A percentile compares a stretch with the other conserved stretches of the same genome.
These are phyloP conservation scores for Dactylellina parvicollis DNA, from an alignment of 2,329 filamentous ascomycete species.

Conservation along the genomic window DNA sequence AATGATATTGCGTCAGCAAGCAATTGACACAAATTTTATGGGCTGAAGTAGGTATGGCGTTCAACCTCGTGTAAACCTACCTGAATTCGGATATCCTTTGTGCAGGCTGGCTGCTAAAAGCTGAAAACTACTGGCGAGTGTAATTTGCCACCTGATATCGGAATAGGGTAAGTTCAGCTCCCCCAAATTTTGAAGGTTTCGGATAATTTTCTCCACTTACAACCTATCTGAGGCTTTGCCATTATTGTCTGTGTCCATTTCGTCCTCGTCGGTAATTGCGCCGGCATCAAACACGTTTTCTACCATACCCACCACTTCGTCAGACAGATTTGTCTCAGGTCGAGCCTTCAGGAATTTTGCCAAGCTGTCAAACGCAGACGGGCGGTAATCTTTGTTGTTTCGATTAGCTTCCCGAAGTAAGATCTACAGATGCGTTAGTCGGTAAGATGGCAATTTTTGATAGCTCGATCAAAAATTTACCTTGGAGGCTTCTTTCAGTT, in stretches of 20 bases:
- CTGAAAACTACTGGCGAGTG: constrained; percentile 55
- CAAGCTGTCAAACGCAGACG: constrained; percentile 76
- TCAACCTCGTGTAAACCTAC: constrained; percentile 44
- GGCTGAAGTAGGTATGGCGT: constrained; percentile 34
- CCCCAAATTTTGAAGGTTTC: constrained; percentile 38
- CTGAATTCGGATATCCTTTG: constrained; percentile 45
- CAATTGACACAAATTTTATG: constrained; percentile 19
- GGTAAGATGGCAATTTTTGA: constrained; percentile 70
- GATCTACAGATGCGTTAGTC: constrained; percentile 66
- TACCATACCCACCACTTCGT: constrained; percentile 73
- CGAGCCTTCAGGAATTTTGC: constrained; percentile 76
- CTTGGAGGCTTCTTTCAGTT: constrained; percentile 49
- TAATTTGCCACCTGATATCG: constrained; percentile 55
- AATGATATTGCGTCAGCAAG: constrained; percentile 41
- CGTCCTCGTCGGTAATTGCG: constrained; percentile 66
- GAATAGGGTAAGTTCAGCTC: constrained; percentile 47
- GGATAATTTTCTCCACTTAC: constrained; percentile 56
- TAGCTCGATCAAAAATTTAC: constrained; percentile 70
- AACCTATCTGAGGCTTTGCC: constrained; percentile 61
- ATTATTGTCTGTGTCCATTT: constrained; percentile 74
- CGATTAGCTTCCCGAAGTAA: constrained; percentile 86
- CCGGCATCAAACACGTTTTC: constrained; percentile 71
- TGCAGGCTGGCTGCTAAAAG: constrained; percentile 53
- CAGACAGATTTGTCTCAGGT: constrained; percentile 75
- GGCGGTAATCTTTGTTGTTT: constrained; percentile 84